Conservation (phyloP, 768 basidiomycete species). For the Terana coerulea region DNA sequence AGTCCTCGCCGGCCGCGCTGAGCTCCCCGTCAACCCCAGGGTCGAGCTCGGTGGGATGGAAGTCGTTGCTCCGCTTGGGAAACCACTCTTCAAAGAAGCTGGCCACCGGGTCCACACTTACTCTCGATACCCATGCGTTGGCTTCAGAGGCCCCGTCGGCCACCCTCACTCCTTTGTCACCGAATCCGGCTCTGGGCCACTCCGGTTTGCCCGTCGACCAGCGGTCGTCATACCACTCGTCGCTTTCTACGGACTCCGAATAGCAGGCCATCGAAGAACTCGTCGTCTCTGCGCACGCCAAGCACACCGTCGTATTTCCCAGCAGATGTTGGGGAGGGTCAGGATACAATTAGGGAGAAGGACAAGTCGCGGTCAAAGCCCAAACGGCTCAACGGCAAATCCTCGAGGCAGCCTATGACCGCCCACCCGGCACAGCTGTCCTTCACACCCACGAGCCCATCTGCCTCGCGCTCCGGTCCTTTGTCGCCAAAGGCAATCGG, state of each 20-base stretch:
- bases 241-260: constrained; percentile 73
- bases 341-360: constrained; percentile 14
- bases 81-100: constrained; percentile 63
- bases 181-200: constrained; percentile 48
- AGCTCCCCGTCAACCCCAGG: not conserved
- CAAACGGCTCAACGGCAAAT: constrained; percentile 29
- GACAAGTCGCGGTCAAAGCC: constrained; percentile 18
- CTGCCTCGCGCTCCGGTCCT: constrained; percentile 41
- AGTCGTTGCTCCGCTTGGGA: constrained; percentile 68
- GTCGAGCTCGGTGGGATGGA: constrained; percentile 43
- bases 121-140: constrained; percentile 46
- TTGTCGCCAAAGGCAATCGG: constrained; percentile 67
- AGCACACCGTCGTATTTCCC: constrained; percentile 23
- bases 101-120: constrained; percentile 40
- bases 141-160: constrained; percentile 31
- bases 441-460: constrained; percentile 34
- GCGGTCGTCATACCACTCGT: constrained; percentile 77
- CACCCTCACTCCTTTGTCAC: constrained; percentile 35
- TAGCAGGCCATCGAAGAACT: constrained; percentile 25
- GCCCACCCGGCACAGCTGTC: constrained; percentile 48
- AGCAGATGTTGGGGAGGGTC: constrained; percentile 10
- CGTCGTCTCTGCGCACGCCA: constrained; percentile 15
- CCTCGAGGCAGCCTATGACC: constrained; percentile 45
- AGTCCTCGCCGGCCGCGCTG: not conserved
- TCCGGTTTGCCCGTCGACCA: constrained; percentile 53